These are phyloP conservation scores for Hydnomerulius pinastri DNA, from an alignment of 768 basidiomycete species.

Conservation along the genomic window DNA sequence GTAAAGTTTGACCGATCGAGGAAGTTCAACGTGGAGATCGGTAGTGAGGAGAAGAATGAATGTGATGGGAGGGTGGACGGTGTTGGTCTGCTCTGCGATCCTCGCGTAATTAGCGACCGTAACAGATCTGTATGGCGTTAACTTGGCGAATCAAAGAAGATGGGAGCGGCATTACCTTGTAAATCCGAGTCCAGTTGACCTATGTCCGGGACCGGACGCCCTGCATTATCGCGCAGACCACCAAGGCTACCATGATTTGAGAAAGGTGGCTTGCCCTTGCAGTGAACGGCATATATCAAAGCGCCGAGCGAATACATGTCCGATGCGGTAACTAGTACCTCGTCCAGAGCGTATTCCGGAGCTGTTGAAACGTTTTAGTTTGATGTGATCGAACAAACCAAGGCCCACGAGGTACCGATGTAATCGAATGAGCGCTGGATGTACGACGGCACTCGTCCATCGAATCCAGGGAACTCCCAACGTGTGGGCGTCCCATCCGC, in stretches of 20 bases:
- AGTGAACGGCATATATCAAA: constrained; percentile 88
- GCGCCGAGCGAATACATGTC: constrained; percentile 95
- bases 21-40: constrained; percentile 95
- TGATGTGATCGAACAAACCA: not conserved
- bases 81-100: constrained; percentile 69
- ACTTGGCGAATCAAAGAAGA: constrained; percentile 9
- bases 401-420: constrained; percentile 58
- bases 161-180: constrained; percentile 50
- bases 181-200: constrained; percentile 70
- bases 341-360: constrained; percentile 93
- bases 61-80: constrained; percentile 81
- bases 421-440: constrained; percentile 94
- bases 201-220: constrained; percentile 61
- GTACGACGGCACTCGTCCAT: constrained; percentile 75
- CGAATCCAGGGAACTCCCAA: constrained; percentile 92
- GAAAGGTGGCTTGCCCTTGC: constrained; percentile 85
- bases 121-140: constrained; percentile 60
- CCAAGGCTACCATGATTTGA: constrained; percentile 78
- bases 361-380: constrained; percentile 47
- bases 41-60: constrained; percentile 92
- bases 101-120: constrained; percentile 77
- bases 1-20: constrained; percentile 95
- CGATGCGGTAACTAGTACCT: constrained; percentile 80
- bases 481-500: constrained; percentile 71
- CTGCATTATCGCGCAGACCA: constrained; percentile 68